Base-by-base conservation (phyloP, 768 basidiomycete genomes). In the Mycena sanguinolenta region DNA sequence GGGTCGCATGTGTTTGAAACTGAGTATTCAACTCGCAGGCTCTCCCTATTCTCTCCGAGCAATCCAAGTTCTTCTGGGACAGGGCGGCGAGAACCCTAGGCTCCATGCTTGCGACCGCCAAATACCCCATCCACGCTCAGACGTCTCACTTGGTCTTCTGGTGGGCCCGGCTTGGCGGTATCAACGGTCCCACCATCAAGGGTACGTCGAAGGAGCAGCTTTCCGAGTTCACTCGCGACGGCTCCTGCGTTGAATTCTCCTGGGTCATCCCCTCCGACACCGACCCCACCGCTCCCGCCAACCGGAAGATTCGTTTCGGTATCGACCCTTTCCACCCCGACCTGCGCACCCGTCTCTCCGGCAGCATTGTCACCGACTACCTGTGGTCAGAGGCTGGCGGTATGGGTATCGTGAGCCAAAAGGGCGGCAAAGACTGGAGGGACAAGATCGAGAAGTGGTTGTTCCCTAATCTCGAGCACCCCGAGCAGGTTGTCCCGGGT, bases 321-420 rank as follows among this genome's bases (percentile, higher is more conserved):
- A 74, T 74, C 38, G 73, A 72, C 39, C 70, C 71, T 9, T 67
- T 74, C 57, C 73, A 74, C 23, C 73, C 73, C 12, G 71, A 74
- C 27, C 52, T 57, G 30, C 50, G 65, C 16, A 63, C 67, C 30
- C 73, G 73, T 38, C 62, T 73, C n/a, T 65, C 73, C 32, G 73
- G 73, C 61, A 69, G 73, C 21, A 62, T 69, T 13, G 62, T 63
- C 28, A 69, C 70, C n/a, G 73, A 71, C 30, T 67, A 63, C 36
- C 52, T 73, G 32, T 73, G 69, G 69, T 70, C 69, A 28, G 36
- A 34, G 13, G 69, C 57, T 7, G 72, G 71, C 10, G 63, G 58
- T 42, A 54, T 73, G 62, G 71, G 67, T 7, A 46, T 72, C 19
- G 57, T 72, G 27, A 72, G 67, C 13, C 65, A 69, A 19, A 61